These are phyloP conservation scores for Xylaria sp. DNA, from an alignment of 2,329 filamentous ascomycete species.

Conservation along the genomic window DNA sequence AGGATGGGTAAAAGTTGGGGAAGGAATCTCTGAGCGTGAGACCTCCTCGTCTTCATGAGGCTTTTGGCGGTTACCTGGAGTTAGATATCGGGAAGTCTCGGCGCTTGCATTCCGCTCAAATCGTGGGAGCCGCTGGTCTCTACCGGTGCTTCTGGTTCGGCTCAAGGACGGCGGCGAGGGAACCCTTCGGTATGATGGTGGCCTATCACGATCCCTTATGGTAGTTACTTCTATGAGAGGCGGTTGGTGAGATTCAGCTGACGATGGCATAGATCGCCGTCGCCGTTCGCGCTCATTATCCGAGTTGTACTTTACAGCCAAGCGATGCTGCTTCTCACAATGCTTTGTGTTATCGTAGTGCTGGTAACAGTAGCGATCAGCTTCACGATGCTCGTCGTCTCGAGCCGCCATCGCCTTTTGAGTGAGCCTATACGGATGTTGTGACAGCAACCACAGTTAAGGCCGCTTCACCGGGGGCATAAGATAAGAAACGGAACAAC, in stretches of 20 bases:
- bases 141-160: conserved; percentile 8
- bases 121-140: neutral
- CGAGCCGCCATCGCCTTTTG: neutral
- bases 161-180: conserved; percentile 16
- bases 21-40: neutral
- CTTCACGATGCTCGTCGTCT: neutral
- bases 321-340: neutral
- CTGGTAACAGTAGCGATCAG: neutral
- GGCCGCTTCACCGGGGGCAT: neutral
- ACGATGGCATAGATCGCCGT: neutral
- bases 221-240: neutral
- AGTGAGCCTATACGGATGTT: neutral
- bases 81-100: neutral
- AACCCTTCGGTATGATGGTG: neutral
- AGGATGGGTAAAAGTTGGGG: neutral
- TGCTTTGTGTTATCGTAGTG: neutral
- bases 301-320: conserved; percentile 5
- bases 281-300: conserved; percentile 12
- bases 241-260: neutral
- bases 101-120: neutral
- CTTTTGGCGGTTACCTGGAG: neutral
- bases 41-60: neutral
- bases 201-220: neutral
- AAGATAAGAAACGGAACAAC: neutral
- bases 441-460: neutral